Evolutionary conservation across 129 eudicot species (phyloP).

Genomic region (Daucus carota): DNA sequence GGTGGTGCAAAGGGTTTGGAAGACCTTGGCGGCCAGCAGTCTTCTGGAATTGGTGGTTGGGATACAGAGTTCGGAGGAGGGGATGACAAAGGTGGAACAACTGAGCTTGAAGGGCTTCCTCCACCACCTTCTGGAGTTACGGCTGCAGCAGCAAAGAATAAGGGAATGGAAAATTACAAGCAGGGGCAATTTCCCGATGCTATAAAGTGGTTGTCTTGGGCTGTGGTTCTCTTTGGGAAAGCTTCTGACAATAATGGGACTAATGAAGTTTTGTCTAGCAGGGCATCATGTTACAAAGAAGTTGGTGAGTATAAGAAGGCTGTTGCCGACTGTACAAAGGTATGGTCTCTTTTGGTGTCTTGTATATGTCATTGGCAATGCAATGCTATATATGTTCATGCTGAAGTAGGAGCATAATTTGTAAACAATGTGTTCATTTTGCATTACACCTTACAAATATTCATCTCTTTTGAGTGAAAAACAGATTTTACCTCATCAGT

Average conservation of each 20-base stretch:
- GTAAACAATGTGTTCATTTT: neutral
- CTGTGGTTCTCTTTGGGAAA: constrained; percentile 69
- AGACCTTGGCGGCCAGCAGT: constrained; percentile 32
- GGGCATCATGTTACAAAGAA: constrained; percentile 97
- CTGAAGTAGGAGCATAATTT: neutral
- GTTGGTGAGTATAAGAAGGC: constrained; percentile 99
- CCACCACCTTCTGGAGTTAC: constrained; percentile 91
- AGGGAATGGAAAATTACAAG: constrained; percentile 89
- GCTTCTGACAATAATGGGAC: constrained; percentile 49
- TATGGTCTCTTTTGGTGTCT: constrained; percentile 15
- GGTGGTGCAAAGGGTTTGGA: constrained; percentile 32
- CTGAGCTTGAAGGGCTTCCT: constrained; percentile 98
- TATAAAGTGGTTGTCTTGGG: constrained; percentile 97
- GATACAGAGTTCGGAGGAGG: constrained; percentile 62
- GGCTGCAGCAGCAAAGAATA: constrained; percentile 62
- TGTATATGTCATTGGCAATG: neutral
- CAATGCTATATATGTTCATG: neutral
- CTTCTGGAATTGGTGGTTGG: constrained; percentile 80
- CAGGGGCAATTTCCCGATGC: constrained; percentile 97
- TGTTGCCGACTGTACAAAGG: constrained; percentile 98
- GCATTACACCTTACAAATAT: neutral
- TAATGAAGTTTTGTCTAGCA: constrained; percentile 55
- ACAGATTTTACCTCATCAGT: neutral
- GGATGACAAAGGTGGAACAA: constrained; percentile 56
- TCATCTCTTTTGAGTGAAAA: neutral